Base-by-base conservation (phyloP, 352 stramenopile species). In the Globisporangium takayamanum region DNA sequence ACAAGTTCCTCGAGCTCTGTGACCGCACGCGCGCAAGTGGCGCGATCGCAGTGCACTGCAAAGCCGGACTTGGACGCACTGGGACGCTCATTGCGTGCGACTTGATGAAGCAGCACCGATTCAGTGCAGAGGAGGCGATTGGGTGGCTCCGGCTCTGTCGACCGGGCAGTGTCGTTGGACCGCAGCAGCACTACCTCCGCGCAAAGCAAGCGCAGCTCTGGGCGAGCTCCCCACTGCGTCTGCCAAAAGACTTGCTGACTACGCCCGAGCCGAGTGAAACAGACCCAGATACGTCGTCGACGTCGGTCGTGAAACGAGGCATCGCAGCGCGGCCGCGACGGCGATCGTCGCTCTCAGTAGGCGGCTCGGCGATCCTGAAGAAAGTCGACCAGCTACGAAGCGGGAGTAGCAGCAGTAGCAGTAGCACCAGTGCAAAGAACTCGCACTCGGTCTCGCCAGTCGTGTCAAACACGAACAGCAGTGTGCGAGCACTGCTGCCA, bases 11-110 rank as follows among this genome's bases (percentile, higher is more conserved):
- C 12, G 16, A 44, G 4, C 57, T 74, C 30, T 91, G 88, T 59
- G 85, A 96, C 59, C 51, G 4, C 44, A 60, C 10, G 10, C 33
- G 33, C 2, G 28, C 37, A 37, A 55, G 55, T 6, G 78, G 83
- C 33, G 89, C 88, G 36, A 82, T 98, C 58, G 96, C 92, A 0
- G 88, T 99, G 30, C 96, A 99, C 72, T 99, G 96, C 70, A 98
- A 98, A 72, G 96, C 95, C 3, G 96, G 96, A 0, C 70, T 99
- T 4, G 96, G 94, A 18, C 73, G 96, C 42, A 98, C 95, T 0
- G 96, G 96, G 5, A 98, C 91, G 7, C 94, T 94, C 58, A 98
- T 98, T 52, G 94, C 88, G 8, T 89, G 83, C 41, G 97, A 97
- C 58, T 65, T 98, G 30, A 98, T 99, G 92, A 94, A 98, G 65